Conservation (phyloP, 306 rosid genomes). For the Chamaecrista fasciculata region DNA sequence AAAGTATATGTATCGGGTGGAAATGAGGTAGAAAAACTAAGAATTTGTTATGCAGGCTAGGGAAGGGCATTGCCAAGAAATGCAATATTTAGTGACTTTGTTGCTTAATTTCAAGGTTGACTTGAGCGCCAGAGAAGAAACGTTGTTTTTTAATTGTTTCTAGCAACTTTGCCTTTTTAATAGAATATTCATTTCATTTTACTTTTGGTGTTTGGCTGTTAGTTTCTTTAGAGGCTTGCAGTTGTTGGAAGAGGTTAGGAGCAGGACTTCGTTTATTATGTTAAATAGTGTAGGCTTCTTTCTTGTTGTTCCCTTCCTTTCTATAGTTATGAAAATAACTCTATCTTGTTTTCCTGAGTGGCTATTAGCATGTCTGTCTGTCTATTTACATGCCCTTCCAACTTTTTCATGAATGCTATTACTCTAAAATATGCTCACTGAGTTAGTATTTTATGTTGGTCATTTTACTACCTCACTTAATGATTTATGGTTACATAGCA, state of each 20-base stretch:
- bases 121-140: neutral
- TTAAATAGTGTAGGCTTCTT: neutral
- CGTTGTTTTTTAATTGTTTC: neutral
- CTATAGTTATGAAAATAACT: neutral
- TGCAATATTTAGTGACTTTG: neutral
- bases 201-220: neutral
- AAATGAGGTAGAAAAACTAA: neutral
- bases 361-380: constrained; percentile 3
- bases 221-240: neutral
- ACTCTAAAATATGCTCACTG: neutral
- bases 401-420: neutral
- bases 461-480: neutral
- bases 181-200: neutral
- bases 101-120: neutral
- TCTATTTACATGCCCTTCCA: neutral
- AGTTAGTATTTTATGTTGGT: neutral
- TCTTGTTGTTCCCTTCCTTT: neutral
- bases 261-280: neutral
- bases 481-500: neutral
- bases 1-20: neutral
- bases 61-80: neutral
- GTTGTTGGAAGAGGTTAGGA: neutral
- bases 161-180: no score
- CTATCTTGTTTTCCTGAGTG: neutral
- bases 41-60: neutral